Evolutionary conservation across 139 green algal genomes (phyloP), one percentile per base, ranked within the genome.

Genomic region (Chlorella sp.): DNA sequence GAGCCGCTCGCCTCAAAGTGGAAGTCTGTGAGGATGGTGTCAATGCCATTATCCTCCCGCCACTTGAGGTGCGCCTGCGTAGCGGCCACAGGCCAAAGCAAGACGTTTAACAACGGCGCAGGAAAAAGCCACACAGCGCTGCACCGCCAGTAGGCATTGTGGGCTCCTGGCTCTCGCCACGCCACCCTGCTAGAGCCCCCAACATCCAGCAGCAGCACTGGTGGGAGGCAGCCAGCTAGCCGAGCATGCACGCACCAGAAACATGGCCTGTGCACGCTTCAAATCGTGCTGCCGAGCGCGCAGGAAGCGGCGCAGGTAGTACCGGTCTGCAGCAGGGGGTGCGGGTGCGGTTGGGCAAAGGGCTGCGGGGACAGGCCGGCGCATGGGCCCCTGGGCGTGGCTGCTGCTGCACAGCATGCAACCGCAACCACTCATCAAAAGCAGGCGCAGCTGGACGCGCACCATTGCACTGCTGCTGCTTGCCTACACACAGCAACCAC

Each of bases 11-110:
- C 82, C 57, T 83, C 18, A 26, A 98, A 99, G 17, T 94, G 68
- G 79, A 99, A 99, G 74, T 97, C 90, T 36, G 96, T 72, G 13
- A 96, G 78, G 39, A 97, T 94, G 41, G 57, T 88, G 78, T 98
- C 93, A 12, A 93, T 89, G 12, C 88, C 84, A 62, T 94, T 92
- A 41, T 96, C 89, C 26, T 86, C 81, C 12, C 91, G 81, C 85
- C 84, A 92, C 78, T 89, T 71, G 28, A 91, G 34, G 36, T 89
- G 80, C 15, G 76, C 76, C 76, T 82, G 76, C 21, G 73, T 16
- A 38, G 63, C 30, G 17, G 47, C 47, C 36, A n/a, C 39, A n/a
- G 26, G 41, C 39, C 69, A 39, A 25, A 15, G n/a, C 25, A 38
- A 39, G 3, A 26, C 62, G 25, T 15, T n/a, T n/a, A n/a, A n/a